Evolutionary conservation across 306 rosid species (phyloP).

Genomic region (Medicago truncatula): DNA sequence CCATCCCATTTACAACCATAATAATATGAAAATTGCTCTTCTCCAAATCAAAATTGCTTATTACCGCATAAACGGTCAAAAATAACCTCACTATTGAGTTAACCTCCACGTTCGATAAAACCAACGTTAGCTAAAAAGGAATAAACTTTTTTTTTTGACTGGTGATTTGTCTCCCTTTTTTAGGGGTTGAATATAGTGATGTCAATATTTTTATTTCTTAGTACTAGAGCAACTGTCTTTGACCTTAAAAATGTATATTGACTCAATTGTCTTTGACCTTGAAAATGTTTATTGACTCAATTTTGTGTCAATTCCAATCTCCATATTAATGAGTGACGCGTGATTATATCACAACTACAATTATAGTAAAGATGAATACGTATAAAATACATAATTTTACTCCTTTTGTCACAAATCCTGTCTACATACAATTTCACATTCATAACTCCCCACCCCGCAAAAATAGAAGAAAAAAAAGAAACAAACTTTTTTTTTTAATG

Average conservation of each 20-base stretch:
- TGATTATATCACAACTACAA: not conserved
- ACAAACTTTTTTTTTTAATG: not conserved
- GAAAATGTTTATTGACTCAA: not conserved
- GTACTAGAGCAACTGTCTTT: not conserved
- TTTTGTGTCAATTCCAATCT: not conserved
- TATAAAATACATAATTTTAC: not conserved
- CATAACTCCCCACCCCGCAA: not conserved
- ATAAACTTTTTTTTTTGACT: too few relatives aligned
- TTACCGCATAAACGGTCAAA: too few relatives aligned
- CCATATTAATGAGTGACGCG: not conserved
- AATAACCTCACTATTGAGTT: too few relatives aligned
- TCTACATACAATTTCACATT: not conserved
- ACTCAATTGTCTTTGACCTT: not conserved
- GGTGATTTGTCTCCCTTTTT: too few relatives aligned
- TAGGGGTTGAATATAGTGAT: too few relatives aligned
- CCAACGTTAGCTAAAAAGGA: too few relatives aligned
- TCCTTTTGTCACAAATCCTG: conserved; percentile 32
- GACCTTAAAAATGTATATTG: not conserved
- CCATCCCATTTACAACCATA: too few relatives aligned
- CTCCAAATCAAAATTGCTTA: too few relatives aligned
- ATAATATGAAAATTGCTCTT: too few relatives aligned
- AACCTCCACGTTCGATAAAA: too few relatives aligned
- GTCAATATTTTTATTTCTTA: not conserved
- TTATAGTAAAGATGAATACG: not conserved
- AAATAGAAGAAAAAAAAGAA: not conserved